These are phyloP conservation scores for Colletotrichum sp. DNA, from an alignment of 2,329 filamentous ascomycete species.

Conservation along the genomic window DNA sequence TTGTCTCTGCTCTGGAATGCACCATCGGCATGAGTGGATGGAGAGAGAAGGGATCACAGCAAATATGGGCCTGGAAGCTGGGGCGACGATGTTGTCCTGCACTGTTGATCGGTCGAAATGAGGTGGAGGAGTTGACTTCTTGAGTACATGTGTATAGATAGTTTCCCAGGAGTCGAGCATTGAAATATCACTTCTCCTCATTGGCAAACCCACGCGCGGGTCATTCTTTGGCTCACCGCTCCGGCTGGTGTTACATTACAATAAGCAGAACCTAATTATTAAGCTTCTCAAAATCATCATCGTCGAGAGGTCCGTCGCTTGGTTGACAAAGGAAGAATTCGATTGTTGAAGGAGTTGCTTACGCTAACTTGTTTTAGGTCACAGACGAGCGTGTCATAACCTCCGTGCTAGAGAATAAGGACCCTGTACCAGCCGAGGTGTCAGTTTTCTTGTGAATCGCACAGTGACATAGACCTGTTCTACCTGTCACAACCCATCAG, in stretches of 20 bases:
- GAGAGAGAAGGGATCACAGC: not conserved
- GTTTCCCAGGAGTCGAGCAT: conserved; percentile 13
- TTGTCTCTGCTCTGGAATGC: conserved; percentile 9
- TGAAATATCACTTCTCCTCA: conserved; percentile 20
- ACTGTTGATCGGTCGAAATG: not conserved
- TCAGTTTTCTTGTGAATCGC: not conserved
- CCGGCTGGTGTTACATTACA: not conserved
- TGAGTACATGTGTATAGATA: conserved; percentile 18
- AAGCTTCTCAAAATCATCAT: not conserved
- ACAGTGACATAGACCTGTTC: not conserved
- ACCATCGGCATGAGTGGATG: not conserved
- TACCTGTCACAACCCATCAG: not conserved
- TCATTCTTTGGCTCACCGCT: not conserved
- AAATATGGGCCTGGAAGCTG: not conserved
- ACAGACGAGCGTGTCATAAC: not conserved
- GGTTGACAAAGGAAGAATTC: conserved; percentile 2
- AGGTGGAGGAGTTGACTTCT: not conserved
- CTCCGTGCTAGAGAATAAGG: not conserved
- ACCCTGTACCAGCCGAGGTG: not conserved
- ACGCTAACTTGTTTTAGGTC: not conserved
- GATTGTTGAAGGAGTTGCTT: not conserved
- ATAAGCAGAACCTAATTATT: not conserved
- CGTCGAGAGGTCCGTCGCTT: not conserved
- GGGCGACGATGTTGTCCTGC: not conserved
- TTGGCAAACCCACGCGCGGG: not conserved